Evolutionary conservation across 352 stramenopile species (phyloP), one percentile per base, ranked within the genome.

Genomic region (Aphanomyces cochlioides): DNA sequence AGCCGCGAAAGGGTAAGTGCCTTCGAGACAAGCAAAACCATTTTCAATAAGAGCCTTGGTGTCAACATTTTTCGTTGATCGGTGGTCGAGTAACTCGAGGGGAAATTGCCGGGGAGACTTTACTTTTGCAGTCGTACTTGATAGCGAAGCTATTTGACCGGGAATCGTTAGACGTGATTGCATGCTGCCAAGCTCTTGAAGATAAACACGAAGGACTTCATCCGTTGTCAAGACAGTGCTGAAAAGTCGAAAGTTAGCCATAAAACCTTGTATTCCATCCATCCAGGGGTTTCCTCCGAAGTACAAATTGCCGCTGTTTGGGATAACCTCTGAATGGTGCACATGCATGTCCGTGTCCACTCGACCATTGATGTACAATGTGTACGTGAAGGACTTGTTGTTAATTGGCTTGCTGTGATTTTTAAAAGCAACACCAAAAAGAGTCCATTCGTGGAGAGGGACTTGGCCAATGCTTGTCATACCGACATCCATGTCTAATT

Each of bases 271-370:
- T 65, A 92, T 78, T 0, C 84, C 84, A 12, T 87, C 73, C 0
- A 82, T 87, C 81, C 87, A 92, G 0, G 87, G 84, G 0, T 84
- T 84, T 37, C 89, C 83, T 0, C 75, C 83, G 47, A 96, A 72
- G 12, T 92, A 77, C 17, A 96, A 70, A 6, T 80, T 78, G 0
- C 85, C 88, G 28, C n/a, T 50, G 57, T 90, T 91, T 4, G 78
- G 47, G 36, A 84, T 13, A 7, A 90, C 84, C 28, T 75, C 65
- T 6, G 84, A 73, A 21, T 77, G 5, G 2, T 47, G 74, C 1
- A 91, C 72, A 5, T 74, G 68, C 38, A 84, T 71, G n/a, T 80
- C 69, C 37, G 79, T 76, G 61, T 92, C 83, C 15, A 88, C 47
- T 0, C 75, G 28, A 0, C 85, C 85, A 34, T 93, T 89, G n/a